These are phyloP conservation scores for Pelargonium nanum DNA, from an alignment of 345 rosid genomes.

Conservation along the genomic window DNA sequence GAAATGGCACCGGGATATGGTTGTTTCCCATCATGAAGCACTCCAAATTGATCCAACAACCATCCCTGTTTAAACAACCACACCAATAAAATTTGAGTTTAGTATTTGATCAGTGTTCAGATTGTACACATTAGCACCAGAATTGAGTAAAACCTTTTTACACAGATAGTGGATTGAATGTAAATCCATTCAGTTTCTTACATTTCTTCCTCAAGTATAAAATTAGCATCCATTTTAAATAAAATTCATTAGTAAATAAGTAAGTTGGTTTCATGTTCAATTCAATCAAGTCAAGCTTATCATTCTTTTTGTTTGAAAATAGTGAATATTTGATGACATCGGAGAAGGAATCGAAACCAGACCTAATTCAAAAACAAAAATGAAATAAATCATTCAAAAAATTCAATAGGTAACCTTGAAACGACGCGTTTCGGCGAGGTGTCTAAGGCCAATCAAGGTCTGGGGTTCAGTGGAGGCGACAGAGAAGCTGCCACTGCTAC, in stretches of 20 bases:
- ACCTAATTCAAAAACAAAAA: not conserved
- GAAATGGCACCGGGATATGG: slow-evolving; percentile 91
- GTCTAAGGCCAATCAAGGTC: slow-evolving; percentile 48
- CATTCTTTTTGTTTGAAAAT: not conserved
- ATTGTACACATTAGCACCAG: not conserved
- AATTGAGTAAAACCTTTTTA: too few relatives aligned
- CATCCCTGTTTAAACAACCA: slow-evolving; percentile 46
- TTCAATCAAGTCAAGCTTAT: not conserved
- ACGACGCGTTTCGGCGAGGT: slow-evolving; percentile 56
- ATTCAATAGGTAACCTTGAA: slow-evolving; percentile 47
- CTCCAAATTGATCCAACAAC: slow-evolving; percentile 95
- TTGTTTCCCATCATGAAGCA: slow-evolving; percentile 85
- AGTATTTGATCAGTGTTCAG: not conserved
- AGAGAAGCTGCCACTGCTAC: slow-evolving; percentile 13
- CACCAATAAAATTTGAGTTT: slow-evolving; percentile 4
- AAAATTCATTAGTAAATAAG: too few relatives aligned
- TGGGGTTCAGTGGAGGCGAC: slow-evolving; percentile 26
- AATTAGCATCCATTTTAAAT: too few relatives aligned
- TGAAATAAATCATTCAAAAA: not conserved
- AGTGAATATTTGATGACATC: slow-evolving; percentile 3
- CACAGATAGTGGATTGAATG: too few relatives aligned
- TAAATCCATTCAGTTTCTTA: not conserved
- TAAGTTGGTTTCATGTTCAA: not conserved
- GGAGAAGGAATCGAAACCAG: not conserved
- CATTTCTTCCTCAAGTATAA: not conserved